Base-by-base conservation (phyloP, 805 yeast genomes). In the Kazachstania viticola region DNA sequence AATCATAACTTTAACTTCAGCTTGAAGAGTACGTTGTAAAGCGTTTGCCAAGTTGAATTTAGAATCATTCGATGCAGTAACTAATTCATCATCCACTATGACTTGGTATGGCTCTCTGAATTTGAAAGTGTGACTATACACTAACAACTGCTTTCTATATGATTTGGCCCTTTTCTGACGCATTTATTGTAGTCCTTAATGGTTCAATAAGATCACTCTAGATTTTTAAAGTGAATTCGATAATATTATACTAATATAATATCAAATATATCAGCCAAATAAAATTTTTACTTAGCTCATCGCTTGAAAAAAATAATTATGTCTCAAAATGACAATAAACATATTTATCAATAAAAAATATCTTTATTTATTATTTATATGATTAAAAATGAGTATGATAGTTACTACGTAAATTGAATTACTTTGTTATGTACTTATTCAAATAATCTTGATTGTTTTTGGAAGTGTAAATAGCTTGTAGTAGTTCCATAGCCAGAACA, bases 151-250 rank as follows among this genome's bases (percentile, higher is more conserved):
- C 65, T 88, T 88, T 56, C 88, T 76, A 59, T 91, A 91, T 1
- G 91, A 67, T 58, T 88, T 88, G 32, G 96, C 94, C 60, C 98
- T 71, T 59, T 87, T 88, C 61, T 88, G 95, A 67, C 94, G 84
- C 98, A 88, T 88, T n/a, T n/a, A n/a, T n/a, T n/a, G n/a, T n/a
- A n/a, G n/a, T n/a, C n/a, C n/a, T n/a, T n/a, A n/a, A n/a, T n/a
- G n/a, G n/a, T n/a, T n/a, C n/a, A n/a, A n/a, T n/a, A n/a, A n/a
- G n/a, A n/a, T n/a, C n/a, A n/a, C n/a, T n/a, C n/a, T n/a, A n/a
- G n/a, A n/a, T n/a, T n/a, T n/a, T n/a, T n/a, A n/a, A n/a, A n/a
- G n/a, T n/a, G n/a, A n/a, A n/a, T n/a, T n/a, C n/a, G n/a, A n/a
- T n/a, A n/a, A n/a, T n/a, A n/a, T n/a, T n/a, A n/a, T n/a, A n/a